Base-by-base conservation (phyloP, 2,329 filamentous ascomycete genomes). In the Sporothrix humicola region DNA sequence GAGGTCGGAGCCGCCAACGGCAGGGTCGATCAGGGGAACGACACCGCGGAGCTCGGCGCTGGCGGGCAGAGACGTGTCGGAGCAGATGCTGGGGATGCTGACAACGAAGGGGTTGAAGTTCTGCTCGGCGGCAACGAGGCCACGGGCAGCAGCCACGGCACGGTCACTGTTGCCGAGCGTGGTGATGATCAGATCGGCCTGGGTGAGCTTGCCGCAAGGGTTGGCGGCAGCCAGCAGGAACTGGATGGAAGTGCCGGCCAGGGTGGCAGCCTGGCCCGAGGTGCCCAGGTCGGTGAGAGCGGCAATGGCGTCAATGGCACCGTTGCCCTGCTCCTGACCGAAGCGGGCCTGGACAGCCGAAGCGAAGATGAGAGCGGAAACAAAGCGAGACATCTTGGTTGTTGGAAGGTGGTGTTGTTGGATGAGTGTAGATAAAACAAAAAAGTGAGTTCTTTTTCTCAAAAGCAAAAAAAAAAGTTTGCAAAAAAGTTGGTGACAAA, bases 11-110 rank as follows among this genome's bases (percentile, higher is more conserved):
- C 86, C 88, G 69, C 78, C 83, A 54, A 92, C 89, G 75, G 82
- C 87, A 2, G 91, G 90, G 79, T 93, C 91, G 75, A 93, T 87
- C 17, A 91, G 84, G 37, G 91, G 90, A 3, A 91, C 84, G 73
- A 93, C 89, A 75, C 91, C 91, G 59, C 91, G 85, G 46, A 93
- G 87, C 72, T 85, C 85, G 31, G 82, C 81, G 8, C 88, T 91
- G 46, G 84, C 86, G 12, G 91, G 91, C 1, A 93, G 87, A 37
- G 84, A 82, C 1, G 89, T 82, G 76, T 93, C 89, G 52, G 84
- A 86, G 81, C 91, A 93, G 79, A 93, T 87, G 75, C 85, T 88
- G 20, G 88, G 90, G 48, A 89, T 84, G 78, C 83, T 83, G 75
- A 87, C 86, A 73, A 82, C 87, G 76, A 89, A 92, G 70, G 89